Percentiles rank a stretch among this genome's conserved stretches.
These are phyloP conservation scores for Nemania diffusa DNA, from an alignment of 2,329 filamentous ascomycete genomes.

Conservation along the genomic window DNA sequence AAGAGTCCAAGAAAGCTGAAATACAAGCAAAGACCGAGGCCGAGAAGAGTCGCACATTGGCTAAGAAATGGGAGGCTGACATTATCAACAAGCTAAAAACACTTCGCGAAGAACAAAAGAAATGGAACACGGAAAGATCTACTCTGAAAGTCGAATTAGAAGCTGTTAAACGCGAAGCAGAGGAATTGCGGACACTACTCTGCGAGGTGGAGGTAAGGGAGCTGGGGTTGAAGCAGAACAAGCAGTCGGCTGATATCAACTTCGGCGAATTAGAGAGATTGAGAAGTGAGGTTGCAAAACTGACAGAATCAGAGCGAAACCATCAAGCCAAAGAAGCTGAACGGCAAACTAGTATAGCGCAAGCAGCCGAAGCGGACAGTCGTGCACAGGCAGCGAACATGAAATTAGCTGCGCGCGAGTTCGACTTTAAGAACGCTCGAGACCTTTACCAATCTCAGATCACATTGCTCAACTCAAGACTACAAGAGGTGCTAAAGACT, in stretches of 20 bases:
- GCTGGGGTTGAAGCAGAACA: slow-evolving; percentile 69
- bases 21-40: slow-evolving; percentile 77
- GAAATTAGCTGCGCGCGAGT: slow-evolving; percentile 63
- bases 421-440: slow-evolving; percentile 58
- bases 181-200: slow-evolving; percentile 72
- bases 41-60: slow-evolving; percentile 75
- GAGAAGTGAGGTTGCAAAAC: slow-evolving; percentile 66
- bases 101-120: slow-evolving; percentile 76
- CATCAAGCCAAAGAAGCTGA: slow-evolving; percentile 72
- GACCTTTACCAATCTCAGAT: slow-evolving; percentile 62
- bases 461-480: slow-evolving; percentile 56
- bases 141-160: slow-evolving; percentile 68
- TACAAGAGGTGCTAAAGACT: slow-evolving; percentile 54
- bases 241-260: slow-evolving; percentile 70
- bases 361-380: slow-evolving; percentile 67
- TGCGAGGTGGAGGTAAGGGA: slow-evolving; percentile 76
- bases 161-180: slow-evolving; percentile 67
- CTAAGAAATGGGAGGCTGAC: slow-evolving; percentile 82
- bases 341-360: slow-evolving; percentile 65
- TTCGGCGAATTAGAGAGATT: slow-evolving; percentile 70
- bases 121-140: slow-evolving; percentile 68
- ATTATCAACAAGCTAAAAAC: slow-evolving; percentile 72
- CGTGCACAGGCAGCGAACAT: slow-evolving; percentile 68
- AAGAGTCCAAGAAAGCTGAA: slow-evolving; percentile 77
- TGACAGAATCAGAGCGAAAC: slow-evolving; percentile 70